A percentile compares a stretch with the other conserved stretches of the same genome.
Evolutionary conservation across 768 basidiomycete species (phyloP).

Genomic region (Lactarius akahatsu): DNA sequence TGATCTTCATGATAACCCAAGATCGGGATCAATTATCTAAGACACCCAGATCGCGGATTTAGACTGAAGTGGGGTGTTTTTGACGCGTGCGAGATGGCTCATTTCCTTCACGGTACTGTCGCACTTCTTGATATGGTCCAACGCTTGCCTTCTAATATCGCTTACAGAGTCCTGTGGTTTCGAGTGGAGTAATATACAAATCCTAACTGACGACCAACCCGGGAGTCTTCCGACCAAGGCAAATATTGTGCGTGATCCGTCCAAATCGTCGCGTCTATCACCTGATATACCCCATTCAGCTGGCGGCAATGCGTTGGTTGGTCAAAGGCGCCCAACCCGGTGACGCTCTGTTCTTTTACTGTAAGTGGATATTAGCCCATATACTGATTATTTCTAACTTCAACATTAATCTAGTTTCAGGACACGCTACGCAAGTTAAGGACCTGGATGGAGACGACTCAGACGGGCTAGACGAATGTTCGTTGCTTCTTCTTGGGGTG

Average conservation of each 20-base stretch:
- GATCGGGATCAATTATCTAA: conserved; percentile 10
- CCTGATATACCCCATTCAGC: neutral
- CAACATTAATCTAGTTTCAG: conserved; percentile 6
- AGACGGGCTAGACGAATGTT: neutral
- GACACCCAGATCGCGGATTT: neutral
- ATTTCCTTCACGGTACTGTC: neutral
- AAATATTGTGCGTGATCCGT: conserved; percentile 9
- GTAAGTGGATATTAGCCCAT: neutral
- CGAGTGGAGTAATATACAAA: neutral
- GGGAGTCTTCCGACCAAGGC: neutral
- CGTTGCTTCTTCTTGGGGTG: neutral
- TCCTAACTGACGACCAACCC: neutral
- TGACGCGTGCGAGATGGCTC: conserved; percentile 1
- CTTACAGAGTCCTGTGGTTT: neutral
- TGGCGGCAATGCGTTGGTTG: neutral
- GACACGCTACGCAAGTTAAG: neutral
- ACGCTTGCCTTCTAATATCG: neutral
- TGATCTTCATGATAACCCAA: neutral
- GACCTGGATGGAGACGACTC: neutral
- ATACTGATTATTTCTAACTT: neutral
- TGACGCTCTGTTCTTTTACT: conserved; percentile 10
- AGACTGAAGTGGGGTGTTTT: neutral
- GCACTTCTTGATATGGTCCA: neutral
- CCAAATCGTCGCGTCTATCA: neutral
- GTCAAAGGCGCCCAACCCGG: conserved; percentile 1